Evolutionary conservation across 768 basidiomycete species (phyloP).

Genomic region (Mycena belliarum): DNA sequence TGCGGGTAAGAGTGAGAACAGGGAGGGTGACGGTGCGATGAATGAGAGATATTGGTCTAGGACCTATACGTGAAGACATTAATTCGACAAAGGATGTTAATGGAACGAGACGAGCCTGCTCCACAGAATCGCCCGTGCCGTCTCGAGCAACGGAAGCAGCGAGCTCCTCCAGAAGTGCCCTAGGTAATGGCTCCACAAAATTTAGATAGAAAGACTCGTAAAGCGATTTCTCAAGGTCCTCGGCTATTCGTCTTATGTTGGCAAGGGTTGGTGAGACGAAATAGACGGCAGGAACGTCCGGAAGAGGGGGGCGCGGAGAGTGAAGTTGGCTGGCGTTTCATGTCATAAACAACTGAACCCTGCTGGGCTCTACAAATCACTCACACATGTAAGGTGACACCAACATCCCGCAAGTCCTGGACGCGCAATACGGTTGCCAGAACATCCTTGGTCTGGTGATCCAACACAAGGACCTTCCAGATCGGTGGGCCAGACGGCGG

Average conservation of each 20-base stretch:
- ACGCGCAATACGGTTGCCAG: constrained; percentile 94
- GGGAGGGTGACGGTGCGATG: constrained; percentile 86
- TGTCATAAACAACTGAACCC: constrained; percentile 9
- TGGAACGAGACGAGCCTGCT: constrained; percentile 53
- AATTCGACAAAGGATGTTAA: constrained; percentile 5
- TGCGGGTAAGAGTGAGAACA: constrained; percentile 86
- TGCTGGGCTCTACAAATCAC: constrained; percentile 30
- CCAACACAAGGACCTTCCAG: constrained; percentile 96
- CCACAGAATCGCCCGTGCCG: constrained; percentile 78
- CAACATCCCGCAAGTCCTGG: constrained; percentile 94
- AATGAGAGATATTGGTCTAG: constrained; percentile 98
- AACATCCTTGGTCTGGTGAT: constrained; percentile 95
- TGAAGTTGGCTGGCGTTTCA: constrained; percentile 82
- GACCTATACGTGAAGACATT: constrained; percentile 50
- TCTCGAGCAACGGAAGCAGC: constrained; percentile 85
- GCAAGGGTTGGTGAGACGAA: constrained; percentile 88
- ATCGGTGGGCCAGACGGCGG: constrained; percentile 70
- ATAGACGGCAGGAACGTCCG: constrained; percentile 96
- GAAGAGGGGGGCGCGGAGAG: constrained; percentile 80
- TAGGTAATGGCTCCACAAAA: constrained; percentile 90
- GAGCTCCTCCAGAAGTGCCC: constrained; percentile 89
- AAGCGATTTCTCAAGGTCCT: constrained; percentile 85
- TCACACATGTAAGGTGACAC: constrained; percentile 97
- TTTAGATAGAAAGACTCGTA: constrained; percentile 95
- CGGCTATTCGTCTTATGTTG: constrained; percentile 89